Evolutionary conservation across 164 flowering plant genomes (phyloP).

Genomic region (Nymphaea thermarum): DNA sequence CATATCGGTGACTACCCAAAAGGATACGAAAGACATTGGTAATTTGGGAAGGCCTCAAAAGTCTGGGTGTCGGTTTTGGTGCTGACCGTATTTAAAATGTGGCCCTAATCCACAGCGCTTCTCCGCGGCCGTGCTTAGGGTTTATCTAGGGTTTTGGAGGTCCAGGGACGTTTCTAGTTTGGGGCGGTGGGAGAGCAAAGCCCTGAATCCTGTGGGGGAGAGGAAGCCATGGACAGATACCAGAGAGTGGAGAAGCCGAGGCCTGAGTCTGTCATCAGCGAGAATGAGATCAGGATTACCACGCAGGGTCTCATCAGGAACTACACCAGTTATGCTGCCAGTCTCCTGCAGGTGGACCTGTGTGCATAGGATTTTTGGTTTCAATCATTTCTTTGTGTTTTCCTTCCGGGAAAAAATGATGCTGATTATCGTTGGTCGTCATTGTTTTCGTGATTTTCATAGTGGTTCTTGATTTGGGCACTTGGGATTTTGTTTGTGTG

Average conservation of each 20-base stretch:
- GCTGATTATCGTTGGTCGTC: background rate
- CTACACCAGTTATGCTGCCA: slow-evolving; percentile 66
- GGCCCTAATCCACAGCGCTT: background rate
- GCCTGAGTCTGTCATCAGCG: slow-evolving; percentile 42
- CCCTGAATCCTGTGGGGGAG: background rate
- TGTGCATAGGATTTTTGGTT: background rate
- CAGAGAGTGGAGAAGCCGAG: slow-evolving; percentile 64
- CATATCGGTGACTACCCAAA: too few relatives aligned
- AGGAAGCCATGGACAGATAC: slow-evolving; percentile 50
- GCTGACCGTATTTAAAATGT: background rate
- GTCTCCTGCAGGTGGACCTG: slow-evolving; percentile 52
- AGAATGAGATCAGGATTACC: slow-evolving; percentile 78
- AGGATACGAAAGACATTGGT: too few relatives aligned
- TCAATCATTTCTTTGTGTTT: too few relatives aligned
- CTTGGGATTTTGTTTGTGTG: background rate
- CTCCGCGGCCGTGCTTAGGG: background rate
- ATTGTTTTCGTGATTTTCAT: background rate
- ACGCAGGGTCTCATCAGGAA: slow-evolving; percentile 63
- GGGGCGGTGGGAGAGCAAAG: background rate
- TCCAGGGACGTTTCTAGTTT: background rate
- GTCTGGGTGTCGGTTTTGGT: background rate
- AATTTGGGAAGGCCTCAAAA: too few relatives aligned
- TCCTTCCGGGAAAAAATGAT: background rate
- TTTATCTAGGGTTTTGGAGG: background rate
- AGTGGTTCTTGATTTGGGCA: background rate